Conservation (phyloP, 2,329 filamentous ascomycete genomes). For the Apiospora malaysiana region DNA sequence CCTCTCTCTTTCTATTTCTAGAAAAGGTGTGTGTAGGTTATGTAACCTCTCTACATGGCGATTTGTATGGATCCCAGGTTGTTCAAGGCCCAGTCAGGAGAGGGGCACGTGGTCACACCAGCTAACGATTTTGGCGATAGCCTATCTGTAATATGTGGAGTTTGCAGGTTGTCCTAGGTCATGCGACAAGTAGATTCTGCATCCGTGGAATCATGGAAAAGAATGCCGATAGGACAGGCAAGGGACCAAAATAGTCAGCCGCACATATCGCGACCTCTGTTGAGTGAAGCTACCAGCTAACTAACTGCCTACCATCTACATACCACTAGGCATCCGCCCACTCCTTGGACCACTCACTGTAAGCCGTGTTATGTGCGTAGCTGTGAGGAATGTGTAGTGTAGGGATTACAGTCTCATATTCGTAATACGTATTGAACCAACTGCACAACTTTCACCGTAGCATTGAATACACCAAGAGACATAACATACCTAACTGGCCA, state of each 20-base stretch:
- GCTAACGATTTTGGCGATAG: slow-evolving; percentile 11
- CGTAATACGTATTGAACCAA: slow-evolving; percentile 7
- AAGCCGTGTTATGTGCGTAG: too few species aligned
- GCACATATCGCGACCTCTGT: slow-evolving; percentile 3
- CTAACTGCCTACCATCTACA: too few species aligned
- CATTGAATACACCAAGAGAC: not conserved
- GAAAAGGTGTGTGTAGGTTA: not conserved
- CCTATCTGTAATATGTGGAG: slow-evolving; percentile 11
- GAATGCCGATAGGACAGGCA: slow-evolving; percentile 13
- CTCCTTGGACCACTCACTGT: not conserved
- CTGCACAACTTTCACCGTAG: not conserved
- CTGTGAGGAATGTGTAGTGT: too few species aligned
- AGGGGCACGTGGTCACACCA: slow-evolving; percentile 17
- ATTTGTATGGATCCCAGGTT: not conserved
- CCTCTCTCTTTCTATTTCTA: not conserved
- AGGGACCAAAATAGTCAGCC: slow-evolving; percentile 13
- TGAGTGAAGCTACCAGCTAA: not conserved
- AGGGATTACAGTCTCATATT: not conserved
- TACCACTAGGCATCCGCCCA: not conserved
- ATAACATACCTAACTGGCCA: not conserved
- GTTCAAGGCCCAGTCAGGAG: slow-evolving; percentile 12
- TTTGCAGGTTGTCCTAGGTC: slow-evolving; percentile 18
- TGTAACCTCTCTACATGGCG: not conserved
- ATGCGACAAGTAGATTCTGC: slow-evolving; percentile 18
- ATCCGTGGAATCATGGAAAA: slow-evolving; percentile 4